Evolutionary conservation across 2,329 filamentous ascomycete genomes (phyloP).

Genomic region (Calonectria pseudoturangicola): DNA sequence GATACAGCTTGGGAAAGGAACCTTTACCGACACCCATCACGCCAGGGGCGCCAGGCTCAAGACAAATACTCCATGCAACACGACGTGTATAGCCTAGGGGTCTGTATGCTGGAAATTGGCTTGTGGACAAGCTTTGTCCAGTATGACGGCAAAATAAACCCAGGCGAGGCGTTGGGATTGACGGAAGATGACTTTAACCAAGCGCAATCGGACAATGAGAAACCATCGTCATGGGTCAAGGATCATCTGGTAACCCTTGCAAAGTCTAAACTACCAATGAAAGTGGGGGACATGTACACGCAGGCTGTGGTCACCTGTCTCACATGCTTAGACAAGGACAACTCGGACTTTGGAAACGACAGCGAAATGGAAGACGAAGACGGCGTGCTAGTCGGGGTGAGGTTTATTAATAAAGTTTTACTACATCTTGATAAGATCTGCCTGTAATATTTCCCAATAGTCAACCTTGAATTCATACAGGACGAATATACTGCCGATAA

Average conservation of each 20-base stretch:
- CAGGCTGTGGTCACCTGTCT: slow-evolving; percentile 59
- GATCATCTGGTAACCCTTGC: slow-evolving; percentile 41
- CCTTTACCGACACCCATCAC: slow-evolving; percentile 69
- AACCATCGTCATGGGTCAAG: slow-evolving; percentile 1
- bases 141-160: slow-evolving; percentile 37
- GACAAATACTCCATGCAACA: slow-evolving; percentile 70
- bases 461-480: too few relatives aligned
- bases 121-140: slow-evolving; percentile 64
- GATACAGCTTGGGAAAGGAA: slow-evolving; percentile 61
- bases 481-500: too few relatives aligned
- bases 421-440: slow-evolving; percentile 20
- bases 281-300: slow-evolving; percentile 57
- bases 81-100: slow-evolving; percentile 74
- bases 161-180: background rate
- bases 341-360: slow-evolving; percentile 55
- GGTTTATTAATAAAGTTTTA: slow-evolving; percentile 41
- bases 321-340: slow-evolving; percentile 58
- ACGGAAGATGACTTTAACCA: background rate
- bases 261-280: slow-evolving; percentile 42
- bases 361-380: slow-evolving; percentile 44
- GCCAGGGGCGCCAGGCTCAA: slow-evolving; percentile 63
- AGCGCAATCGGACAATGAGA: background rate
- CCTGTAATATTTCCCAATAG: background rate
- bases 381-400: slow-evolving; percentile 35
- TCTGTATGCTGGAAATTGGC: slow-evolving; percentile 72